Evolutionary conservation across 2,329 filamentous ascomycete genomes (phyloP).

Genomic region (Sclerotinia subarctica): DNA sequence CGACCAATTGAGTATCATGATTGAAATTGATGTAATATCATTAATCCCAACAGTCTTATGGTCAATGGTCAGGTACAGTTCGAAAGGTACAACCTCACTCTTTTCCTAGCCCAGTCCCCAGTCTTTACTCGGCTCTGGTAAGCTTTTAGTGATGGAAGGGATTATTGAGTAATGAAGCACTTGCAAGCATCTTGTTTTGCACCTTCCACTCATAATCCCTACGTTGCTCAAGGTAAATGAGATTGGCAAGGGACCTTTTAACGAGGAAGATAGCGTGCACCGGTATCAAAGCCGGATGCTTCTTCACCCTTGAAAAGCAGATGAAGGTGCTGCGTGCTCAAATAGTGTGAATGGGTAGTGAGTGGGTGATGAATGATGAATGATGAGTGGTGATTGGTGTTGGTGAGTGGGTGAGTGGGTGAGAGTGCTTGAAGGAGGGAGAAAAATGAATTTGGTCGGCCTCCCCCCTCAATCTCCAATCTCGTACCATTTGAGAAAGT

Average conservation of each 20-base stretch:
- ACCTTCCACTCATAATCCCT: constrained; percentile 9
- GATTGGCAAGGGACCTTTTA: constrained; percentile 7
- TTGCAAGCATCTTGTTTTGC: constrained; percentile 4
- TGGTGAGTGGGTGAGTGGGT: not conserved
- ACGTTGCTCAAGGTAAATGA: constrained; percentile 2
- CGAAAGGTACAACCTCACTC: not conserved
- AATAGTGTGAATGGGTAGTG: not conserved
- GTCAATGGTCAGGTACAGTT: not conserved
- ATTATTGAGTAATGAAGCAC: constrained; percentile 8
- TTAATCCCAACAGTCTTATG: constrained; percentile 3
- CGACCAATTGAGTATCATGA: not conserved
- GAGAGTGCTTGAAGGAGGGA: not conserved
- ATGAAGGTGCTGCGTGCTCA: constrained; percentile 6
- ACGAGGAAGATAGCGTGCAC: constrained; percentile 6
- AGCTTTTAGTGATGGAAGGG: constrained; percentile 5
- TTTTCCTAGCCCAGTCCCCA: not conserved
- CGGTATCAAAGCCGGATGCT: constrained; percentile 6
- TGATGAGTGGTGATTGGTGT: not conserved
- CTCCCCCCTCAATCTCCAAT: not conserved
- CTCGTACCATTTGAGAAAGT: not conserved
- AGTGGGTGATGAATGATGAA: not conserved
- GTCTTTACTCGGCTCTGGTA: constrained; percentile 14
- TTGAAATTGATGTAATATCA: constrained; percentile 3
- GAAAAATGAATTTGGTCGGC: not conserved
- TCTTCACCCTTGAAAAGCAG: not conserved